Evolutionary conservation across 1,139 yeast species (phyloP).

Genomic region (Candida sanyaensis): DNA sequence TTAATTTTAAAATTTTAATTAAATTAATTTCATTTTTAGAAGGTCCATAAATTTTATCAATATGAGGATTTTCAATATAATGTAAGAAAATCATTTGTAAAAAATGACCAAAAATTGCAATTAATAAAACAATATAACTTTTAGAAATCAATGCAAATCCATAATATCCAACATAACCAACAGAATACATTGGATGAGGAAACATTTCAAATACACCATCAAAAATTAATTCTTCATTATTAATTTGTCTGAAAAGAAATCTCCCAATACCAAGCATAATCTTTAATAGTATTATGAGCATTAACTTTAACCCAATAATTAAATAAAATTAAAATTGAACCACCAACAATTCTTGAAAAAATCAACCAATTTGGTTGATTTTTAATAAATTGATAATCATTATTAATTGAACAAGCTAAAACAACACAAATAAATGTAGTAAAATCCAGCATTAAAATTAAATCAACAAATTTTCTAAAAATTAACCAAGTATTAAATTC

Average conservation of each 20-base stretch:
- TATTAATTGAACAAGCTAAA: constrained; percentile 51
- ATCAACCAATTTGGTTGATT: constrained; percentile 38
- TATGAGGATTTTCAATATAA: constrained; percentile 84
- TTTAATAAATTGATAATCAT: constrained; percentile 42
- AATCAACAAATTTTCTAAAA: constrained; percentile 78
- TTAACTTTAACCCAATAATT: constrained; percentile 87
- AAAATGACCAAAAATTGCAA: constrained; percentile 77
- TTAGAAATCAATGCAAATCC: constrained; percentile 81
- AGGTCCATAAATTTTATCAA: constrained; percentile 73
- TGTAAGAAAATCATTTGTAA: constrained; percentile 78
- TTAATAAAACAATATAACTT: constrained; percentile 69
- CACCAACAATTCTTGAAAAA: constrained; percentile 40
- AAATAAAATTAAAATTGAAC: constrained; percentile 58
- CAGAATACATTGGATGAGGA: constrained; percentile 93
- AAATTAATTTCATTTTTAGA: constrained; percentile 40
- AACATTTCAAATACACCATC: constrained; percentile 92
- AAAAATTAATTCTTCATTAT: constrained; percentile 73
- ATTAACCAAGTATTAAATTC: constrained; percentile 86
- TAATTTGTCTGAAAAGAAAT: constrained; percentile 79
- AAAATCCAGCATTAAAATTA: constrained; percentile 85
- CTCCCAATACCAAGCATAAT: constrained; percentile 97
- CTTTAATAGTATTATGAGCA: constrained; percentile 88
- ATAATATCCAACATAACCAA: constrained; percentile 86
- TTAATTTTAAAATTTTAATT: constrained; percentile 37
- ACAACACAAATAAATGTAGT: constrained; percentile 75